Evolutionary conservation across 352 stramenopile genomes (phyloP), one percentile per base, ranked within the genome.

Genomic region (Plasmopara halstedii): DNA sequence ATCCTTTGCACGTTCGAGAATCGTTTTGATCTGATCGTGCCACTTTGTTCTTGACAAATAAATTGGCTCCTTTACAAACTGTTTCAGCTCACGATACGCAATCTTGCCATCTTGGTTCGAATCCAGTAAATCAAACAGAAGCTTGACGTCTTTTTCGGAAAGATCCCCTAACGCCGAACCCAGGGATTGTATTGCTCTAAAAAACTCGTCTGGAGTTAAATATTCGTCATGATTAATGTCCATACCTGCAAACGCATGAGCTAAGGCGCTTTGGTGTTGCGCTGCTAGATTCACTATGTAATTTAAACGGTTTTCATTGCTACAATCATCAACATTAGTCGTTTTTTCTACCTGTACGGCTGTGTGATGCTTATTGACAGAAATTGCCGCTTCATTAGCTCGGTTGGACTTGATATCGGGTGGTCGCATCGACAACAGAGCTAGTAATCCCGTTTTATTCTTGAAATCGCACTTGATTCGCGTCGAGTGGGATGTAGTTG

Each of bases 381-480:
- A 14, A 35, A 3, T 25, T 18, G 53, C 41, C 18, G 29, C 11
- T 13, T 26, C 8, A 36, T 44, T 44, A 14, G n/a, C 35, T n/a
- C 27, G 31, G 23, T 44, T 38, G 8, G 18, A 14, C 11, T 25
- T 5, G 36, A 2, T 35, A 33, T 56, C 26, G 20, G 44, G 35
- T 42, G 56, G 40, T 45, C n/a, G 35, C 4, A 86, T 48, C 0
- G 76, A 83, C 4, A 88, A 50, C 8, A 88, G 31, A 3, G 70
- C 74, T 7, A 75, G 52, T 2, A 88, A 50, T 7, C 73, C 73
- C 7, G 59, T 67, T 33, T 55, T 70, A 0, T 54, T 49, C 8
- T 81, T 54, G 6, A 62, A 37, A 43, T 86, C 77, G 17, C 77
- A 88, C 13, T 60, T 50, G 34, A 88, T 88, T 1, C 71, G 50